Percentiles rank a stretch among this genome's conserved stretches.
These are phyloP conservation scores for Thielaviopsis ethacetica DNA, from an alignment of 2,329 filamentous ascomycete genomes.

Conservation along the genomic window DNA sequence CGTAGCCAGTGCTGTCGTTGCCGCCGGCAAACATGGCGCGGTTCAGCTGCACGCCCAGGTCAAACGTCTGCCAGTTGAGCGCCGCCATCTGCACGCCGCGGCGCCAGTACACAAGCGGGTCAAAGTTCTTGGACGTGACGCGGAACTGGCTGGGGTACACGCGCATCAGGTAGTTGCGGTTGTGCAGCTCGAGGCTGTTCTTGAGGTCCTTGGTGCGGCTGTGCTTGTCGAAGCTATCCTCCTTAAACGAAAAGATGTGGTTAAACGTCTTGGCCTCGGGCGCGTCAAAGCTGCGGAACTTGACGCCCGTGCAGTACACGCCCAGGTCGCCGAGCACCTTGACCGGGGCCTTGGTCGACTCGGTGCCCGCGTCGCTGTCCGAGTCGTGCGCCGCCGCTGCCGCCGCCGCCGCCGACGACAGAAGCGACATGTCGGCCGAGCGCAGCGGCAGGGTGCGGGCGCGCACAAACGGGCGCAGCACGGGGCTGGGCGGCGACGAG, in stretches of 20 bases:
- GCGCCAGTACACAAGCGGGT: constrained; percentile 85
- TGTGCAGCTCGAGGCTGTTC: constrained; percentile 69
- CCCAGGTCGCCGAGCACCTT: constrained; percentile 71
- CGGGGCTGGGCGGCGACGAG: constrained; percentile 36
- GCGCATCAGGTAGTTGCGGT: constrained; percentile 79
- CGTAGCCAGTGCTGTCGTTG: constrained; percentile 74
- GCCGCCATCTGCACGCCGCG: constrained; percentile 95
- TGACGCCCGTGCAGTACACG: constrained; percentile 58
- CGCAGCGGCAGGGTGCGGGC: background rate
- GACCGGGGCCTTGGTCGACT: constrained; percentile 59
- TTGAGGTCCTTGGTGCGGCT: constrained; percentile 63
- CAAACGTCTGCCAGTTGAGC: constrained; percentile 96
- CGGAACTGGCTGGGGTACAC: constrained; percentile 79
- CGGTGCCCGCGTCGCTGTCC: constrained; percentile 38
- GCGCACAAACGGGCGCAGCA: constrained; percentile 25
- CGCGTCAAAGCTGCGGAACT: constrained; percentile 66
- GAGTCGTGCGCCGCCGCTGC: too few species aligned
- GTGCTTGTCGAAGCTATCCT: constrained; percentile 70
- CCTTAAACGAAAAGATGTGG: constrained; percentile 90
- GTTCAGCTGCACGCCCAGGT: constrained; percentile 89
- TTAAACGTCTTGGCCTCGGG: constrained; percentile 74
- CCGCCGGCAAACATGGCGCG: constrained; percentile 94
- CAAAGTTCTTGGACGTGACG: constrained; percentile 81
- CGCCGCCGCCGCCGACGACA: too few species aligned
- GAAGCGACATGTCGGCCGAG: background rate